Conservation (phyloP, 2,329 filamentous ascomycete species). For the Xylariaceae sp. region DNA sequence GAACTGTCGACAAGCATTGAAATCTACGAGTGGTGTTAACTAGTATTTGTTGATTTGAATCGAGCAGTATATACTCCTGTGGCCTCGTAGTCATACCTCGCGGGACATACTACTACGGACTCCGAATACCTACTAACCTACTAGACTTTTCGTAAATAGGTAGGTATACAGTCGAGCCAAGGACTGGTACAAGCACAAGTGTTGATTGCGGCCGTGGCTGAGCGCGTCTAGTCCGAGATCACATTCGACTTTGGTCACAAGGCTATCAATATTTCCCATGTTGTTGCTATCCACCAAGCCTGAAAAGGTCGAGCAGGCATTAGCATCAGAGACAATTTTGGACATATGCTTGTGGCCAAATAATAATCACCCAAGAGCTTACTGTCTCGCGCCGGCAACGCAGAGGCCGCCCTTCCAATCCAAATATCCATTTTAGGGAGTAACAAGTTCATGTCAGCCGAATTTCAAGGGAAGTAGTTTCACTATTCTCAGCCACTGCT, state of each 20-base stretch:
- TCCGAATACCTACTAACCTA: too few relatives aligned
- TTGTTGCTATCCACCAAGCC: background rate
- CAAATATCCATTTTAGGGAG: too few relatives aligned
- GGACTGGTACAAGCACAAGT: background rate
- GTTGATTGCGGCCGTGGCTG: background rate
- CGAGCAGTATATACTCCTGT: too few relatives aligned
- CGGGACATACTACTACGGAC: too few relatives aligned
- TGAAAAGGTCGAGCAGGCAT: background rate
- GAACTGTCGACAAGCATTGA: too few relatives aligned
- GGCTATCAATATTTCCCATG: background rate
- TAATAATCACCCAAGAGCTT: background rate
- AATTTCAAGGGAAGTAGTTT: too few relatives aligned
- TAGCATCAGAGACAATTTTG: background rate
- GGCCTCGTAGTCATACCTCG: too few relatives aligned
- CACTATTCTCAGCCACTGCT: too few relatives aligned
- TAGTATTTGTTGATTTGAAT: too few relatives aligned
- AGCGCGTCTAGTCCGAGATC: background rate
- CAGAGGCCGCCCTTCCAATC: too few relatives aligned
- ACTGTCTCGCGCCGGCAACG: background rate
- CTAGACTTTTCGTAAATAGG: background rate
- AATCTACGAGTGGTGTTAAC: too few relatives aligned
- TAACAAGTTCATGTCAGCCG: too few relatives aligned
- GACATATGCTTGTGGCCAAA: background rate
- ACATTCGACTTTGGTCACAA: background rate
- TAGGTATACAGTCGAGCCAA: background rate